Percentiles rank a stretch among this genome's conserved stretches.
phyloP scores from a whole-genome alignment of 306 rosid species.

The Cicer chorassanicum region DNA sequence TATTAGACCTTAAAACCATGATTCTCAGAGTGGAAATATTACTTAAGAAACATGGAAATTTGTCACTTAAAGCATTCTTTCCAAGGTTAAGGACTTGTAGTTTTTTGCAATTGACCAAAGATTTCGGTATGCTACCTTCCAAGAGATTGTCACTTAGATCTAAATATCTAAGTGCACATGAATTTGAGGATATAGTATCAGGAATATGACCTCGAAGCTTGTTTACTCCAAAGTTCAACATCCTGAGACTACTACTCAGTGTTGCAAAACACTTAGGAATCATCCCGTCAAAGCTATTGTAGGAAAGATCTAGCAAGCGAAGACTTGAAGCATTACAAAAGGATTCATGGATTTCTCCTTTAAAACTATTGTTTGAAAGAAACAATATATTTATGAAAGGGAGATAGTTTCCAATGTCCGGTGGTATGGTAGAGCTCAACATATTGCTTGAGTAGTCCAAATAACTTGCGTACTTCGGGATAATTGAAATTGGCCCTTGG shows the following conservation, averaged over 20 bases:
- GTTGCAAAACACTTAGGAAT: conserved; percentile 46
- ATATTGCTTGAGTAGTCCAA: conserved; percentile 43
- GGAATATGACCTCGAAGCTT: conserved; percentile 30
- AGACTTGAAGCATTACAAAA: conserved; percentile 40
- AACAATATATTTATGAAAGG: neutral
- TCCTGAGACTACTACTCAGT: neutral
- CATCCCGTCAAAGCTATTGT: conserved; percentile 32
- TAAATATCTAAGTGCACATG: conserved; percentile 43
- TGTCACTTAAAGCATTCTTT: conserved; percentile 3
- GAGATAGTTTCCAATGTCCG: conserved; percentile 37
- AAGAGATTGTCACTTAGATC: conserved; percentile 45
- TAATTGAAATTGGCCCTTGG: neutral
- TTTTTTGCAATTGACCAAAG: conserved; percentile 3
- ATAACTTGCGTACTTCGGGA: neutral
- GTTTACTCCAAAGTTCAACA: conserved; percentile 44
- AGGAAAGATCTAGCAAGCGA: conserved; percentile 49
- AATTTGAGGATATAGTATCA: neutral
- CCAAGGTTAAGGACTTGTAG: conserved; percentile 42
- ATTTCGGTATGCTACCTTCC: conserved; percentile 38
- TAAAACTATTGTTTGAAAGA: conserved; percentile 45
- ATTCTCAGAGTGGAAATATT: conserved; percentile 21
- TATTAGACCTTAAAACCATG: conserved; percentile 20
- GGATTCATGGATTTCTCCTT: conserved; percentile 40
- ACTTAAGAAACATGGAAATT: conserved; percentile 38
- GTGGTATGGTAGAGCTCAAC: conserved; percentile 23